Evolutionary conservation across 2,329 filamentous ascomycete genomes (phyloP).

Genomic region (Chlorencoelia australis): DNA sequence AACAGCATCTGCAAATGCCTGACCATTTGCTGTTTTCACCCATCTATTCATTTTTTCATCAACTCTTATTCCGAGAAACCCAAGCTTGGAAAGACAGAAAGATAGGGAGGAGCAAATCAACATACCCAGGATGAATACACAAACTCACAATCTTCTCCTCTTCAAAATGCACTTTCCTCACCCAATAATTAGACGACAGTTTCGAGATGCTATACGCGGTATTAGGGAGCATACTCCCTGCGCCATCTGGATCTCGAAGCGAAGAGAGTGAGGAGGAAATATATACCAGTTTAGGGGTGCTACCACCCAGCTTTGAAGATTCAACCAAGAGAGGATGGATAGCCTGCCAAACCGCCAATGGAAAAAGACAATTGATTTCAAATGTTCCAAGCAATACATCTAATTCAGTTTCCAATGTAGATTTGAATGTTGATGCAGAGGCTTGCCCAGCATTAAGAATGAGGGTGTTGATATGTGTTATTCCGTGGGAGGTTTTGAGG

Average conservation of each 20-base stretch:
- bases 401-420: conserved; percentile 24
- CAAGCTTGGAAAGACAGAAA: neutral
- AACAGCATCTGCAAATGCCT: conserved; percentile 25
- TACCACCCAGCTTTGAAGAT: too few relatives aligned
- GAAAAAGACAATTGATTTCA: conserved; percentile 35
- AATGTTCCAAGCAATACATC: conserved; percentile 31
- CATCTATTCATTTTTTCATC: conserved; percentile 17
- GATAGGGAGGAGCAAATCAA: neutral
- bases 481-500: conserved; percentile 21
- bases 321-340: conserved; percentile 30
- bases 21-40: conserved; percentile 35
- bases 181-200: conserved; percentile 28
- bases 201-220: conserved; percentile 37
- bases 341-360: conserved; percentile 36
- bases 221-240: conserved; percentile 10
- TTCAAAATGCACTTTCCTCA: conserved; percentile 30
- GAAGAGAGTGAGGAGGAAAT: neutral
- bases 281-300: too few relatives aligned
- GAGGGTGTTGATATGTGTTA: conserved; percentile 37
- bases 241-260: neutral
- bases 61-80: neutral
- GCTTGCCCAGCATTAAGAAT: conserved; percentile 44
- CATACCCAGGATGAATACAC: conserved; percentile 23
- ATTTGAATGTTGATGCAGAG: conserved; percentile 26
- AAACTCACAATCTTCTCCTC: conserved; percentile 27